A percentile compares a stretch with the other conserved stretches of the same genome.
phyloP scores from a whole-genome alignment of 768 basidiomycete genomes.

The Kwoniella europaea region DNA sequence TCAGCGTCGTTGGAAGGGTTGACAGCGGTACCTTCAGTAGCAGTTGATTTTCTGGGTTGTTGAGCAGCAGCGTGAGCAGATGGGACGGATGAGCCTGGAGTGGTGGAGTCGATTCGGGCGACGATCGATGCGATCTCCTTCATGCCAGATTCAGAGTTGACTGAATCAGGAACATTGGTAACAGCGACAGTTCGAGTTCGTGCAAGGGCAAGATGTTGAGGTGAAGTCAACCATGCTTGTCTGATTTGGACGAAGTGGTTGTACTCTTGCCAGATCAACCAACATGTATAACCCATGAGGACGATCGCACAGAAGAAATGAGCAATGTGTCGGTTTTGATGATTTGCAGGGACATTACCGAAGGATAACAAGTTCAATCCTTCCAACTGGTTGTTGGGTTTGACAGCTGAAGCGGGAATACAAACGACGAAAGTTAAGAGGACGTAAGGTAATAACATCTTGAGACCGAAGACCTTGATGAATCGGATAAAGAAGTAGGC shows the following conservation, averaged over 20 bases:
- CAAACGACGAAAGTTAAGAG: conserved; percentile 54
- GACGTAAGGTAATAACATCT: conserved; percentile 57
- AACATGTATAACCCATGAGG: conserved; percentile 56
- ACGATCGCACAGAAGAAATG: conserved; percentile 55
- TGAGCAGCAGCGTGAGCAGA: conserved; percentile 16
- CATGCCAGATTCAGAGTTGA: conserved; percentile 47
- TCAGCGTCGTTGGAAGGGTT: conserved; percentile 26
- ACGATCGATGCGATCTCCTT: conserved; percentile 49
- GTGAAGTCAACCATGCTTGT: conserved; percentile 56
- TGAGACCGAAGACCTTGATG: conserved; percentile 56
- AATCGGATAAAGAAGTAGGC: conserved; percentile 58
- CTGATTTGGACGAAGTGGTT: conserved; percentile 55
- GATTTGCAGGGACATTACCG: conserved; percentile 51
- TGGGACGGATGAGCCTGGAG: conserved; percentile 18
- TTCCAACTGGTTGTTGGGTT: conserved; percentile 40
- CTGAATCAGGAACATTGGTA: conserved; percentile 52
- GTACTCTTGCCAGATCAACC: conserved; percentile 55
- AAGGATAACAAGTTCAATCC: conserved; percentile 57
- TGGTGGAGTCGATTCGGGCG: conserved; percentile 37
- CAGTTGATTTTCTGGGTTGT: conserved; percentile 15
- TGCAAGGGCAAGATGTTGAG: conserved; percentile 53
- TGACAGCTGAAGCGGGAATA: conserved; percentile 54
- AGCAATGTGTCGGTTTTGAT: conserved; percentile 51
- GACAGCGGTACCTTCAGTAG: conserved; percentile 29
- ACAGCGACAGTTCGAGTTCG: conserved; percentile 55